These are phyloP conservation scores for Magnaporthiopsis poae DNA, from an alignment of 2,329 filamentous ascomycete species.

Conservation along the genomic window DNA sequence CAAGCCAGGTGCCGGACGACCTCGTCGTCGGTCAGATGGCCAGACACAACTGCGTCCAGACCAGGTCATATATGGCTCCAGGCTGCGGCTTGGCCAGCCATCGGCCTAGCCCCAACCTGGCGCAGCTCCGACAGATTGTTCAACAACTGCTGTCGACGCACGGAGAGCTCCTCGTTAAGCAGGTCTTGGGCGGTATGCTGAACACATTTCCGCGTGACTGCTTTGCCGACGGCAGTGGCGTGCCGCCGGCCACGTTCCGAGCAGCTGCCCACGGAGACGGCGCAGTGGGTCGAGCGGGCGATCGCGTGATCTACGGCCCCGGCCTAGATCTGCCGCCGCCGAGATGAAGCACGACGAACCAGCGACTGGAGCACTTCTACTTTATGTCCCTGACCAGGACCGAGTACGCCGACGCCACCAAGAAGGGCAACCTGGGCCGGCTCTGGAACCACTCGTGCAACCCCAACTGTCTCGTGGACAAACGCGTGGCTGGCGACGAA, in stretches of 20 bases:
- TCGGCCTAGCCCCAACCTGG: conserved; percentile 37
- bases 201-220: conserved; percentile 94
- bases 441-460: conserved; percentile 99
- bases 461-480: conserved; percentile 97
- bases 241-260: conserved; percentile 82
- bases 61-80: conserved; percentile 56
- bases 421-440: conserved; percentile 86
- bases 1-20: conserved; percentile 52
- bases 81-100: conserved; percentile 21
- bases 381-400: conserved; percentile 97
- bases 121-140: conserved; percentile 63
- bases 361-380: conserved; percentile 98
- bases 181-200: conserved; percentile 96
- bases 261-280: conserved; percentile 68
- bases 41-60: conserved; percentile 88
- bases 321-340: conserved; percentile 57
- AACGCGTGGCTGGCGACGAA: conserved; percentile 96
- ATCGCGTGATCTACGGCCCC: conserved; percentile 40
- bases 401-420: conserved; percentile 95
- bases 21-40: conserved; percentile 68
- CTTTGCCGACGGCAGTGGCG: conserved; percentile 86
- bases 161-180: conserved; percentile 72
- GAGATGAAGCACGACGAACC: conserved; percentile 79
- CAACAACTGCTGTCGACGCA: conserved; percentile 60
- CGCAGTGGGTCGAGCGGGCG: conserved; percentile 73